A percentile compares a stretch with the other conserved stretches of the same genome.
phyloP scores from a whole-genome alignment of 225 moss, liverwort and hornwort species.

The Thuidium tamariscinum region DNA sequence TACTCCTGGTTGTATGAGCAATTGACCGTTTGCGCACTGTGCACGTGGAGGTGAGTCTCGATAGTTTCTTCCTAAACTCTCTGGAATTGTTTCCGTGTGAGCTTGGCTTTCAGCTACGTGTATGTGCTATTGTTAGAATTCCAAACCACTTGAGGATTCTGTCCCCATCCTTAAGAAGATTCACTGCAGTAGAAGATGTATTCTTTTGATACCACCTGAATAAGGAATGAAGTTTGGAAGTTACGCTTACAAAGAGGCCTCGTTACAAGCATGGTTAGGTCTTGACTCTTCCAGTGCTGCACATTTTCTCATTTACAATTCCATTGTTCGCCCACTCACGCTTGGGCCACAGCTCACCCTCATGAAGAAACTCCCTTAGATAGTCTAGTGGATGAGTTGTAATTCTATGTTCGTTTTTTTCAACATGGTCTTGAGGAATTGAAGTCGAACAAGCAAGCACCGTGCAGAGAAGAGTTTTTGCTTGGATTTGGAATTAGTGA shows the following conservation, averaged over 20 bases:
- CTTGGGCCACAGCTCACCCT: not conserved
- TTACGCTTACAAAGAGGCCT: not conserved
- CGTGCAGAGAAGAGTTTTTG: not conserved
- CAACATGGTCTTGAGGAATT: not conserved
- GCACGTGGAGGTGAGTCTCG: not conserved
- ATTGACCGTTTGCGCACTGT: not conserved
- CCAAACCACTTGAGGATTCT: not conserved
- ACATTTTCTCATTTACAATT: not conserved
- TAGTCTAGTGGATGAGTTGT: not conserved
- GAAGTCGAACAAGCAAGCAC: not conserved
- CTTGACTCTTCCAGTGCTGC: not conserved
- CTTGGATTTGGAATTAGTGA: not conserved
- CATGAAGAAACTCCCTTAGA: not conserved
- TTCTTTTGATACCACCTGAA: not conserved
- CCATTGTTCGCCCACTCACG: not conserved
- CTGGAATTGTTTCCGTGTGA: not conserved
- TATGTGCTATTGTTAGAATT: not conserved
- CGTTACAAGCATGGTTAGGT: not conserved
- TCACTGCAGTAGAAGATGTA: too few species aligned
- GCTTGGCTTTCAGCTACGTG: not conserved
- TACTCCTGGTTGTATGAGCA: not conserved
- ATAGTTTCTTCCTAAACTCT: not conserved
- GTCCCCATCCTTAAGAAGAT: accelerated
- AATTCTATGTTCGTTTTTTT: not conserved
- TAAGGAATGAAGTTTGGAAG: not conserved